phyloP scores from a whole-genome alignment of 2,329 filamentous ascomycete species.

The Botryosphaeria agaves region DNA sequence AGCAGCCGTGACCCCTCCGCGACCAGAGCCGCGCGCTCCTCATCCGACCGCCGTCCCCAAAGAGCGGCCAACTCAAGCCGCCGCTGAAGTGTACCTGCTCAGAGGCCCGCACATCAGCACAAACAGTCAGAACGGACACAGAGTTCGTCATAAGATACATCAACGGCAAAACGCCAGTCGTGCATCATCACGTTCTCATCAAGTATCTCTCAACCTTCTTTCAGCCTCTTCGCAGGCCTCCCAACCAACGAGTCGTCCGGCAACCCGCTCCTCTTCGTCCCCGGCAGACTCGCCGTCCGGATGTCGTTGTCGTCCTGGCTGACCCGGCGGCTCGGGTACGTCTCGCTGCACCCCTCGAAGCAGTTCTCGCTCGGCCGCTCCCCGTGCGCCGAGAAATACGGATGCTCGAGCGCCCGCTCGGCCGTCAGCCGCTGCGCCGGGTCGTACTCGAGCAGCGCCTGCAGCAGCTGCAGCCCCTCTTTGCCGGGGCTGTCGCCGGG shows the following conservation, averaged over 20 bases:
- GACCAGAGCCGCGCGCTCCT: no score
- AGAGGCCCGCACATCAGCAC: no score
- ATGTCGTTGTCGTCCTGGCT: slow-evolving; percentile 96
- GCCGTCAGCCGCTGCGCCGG: slow-evolving; percentile 78
- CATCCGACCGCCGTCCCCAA: no score
- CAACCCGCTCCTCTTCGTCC: slow-evolving; percentile 75
- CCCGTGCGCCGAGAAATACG: slow-evolving; percentile 55
- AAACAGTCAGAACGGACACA: no score
- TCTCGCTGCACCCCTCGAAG: slow-evolving; percentile 74
- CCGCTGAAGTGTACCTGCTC: no score
- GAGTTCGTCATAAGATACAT: no score
- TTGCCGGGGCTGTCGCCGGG: slow-evolving; percentile 20
- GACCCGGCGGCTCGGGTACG: slow-evolving; percentile 80
- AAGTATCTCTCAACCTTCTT: slow-evolving; percentile 26
- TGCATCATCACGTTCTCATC: no score
- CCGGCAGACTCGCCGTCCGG: slow-evolving; percentile 70
- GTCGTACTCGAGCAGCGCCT: slow-evolving; percentile 79
- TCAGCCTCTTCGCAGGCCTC: slow-evolving; percentile 35
- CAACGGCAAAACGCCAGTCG: no score
- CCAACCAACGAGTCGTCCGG: slow-evolving; percentile 61
- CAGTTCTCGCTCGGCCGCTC: slow-evolving; percentile 56
- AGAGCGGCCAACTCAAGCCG: no score
- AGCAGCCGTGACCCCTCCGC: no score
- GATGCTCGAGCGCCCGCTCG: slow-evolving; percentile 71
- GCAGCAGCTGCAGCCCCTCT: slow-evolving; percentile 69